Percentiles rank a stretch among this genome's conserved stretches.
phyloP scores from a whole-genome alignment of 2,329 filamentous ascomycete genomes.

The Aspergillus vadensis region DNA sequence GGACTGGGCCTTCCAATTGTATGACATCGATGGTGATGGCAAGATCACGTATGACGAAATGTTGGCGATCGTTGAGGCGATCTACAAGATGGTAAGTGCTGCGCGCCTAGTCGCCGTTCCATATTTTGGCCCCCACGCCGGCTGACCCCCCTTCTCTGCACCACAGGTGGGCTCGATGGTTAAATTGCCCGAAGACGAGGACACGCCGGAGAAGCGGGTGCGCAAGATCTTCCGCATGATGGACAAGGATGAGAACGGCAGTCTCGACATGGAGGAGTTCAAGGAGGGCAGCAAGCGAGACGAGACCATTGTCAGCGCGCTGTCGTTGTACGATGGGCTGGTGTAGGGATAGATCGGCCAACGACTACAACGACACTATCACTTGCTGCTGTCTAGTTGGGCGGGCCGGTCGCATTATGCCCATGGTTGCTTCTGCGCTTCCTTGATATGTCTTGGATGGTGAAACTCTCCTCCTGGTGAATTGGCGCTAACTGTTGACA shows the following conservation, averaged over 20 bases:
- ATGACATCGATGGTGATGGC: slow-evolving; percentile 98
- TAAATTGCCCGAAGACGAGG: slow-evolving; percentile 96
- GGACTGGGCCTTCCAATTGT: slow-evolving; percentile 98
- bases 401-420: background rate
- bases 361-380: background rate
- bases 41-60: slow-evolving; percentile 99
- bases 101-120: background rate
- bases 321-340: slow-evolving; percentile 93
- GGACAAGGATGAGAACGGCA: slow-evolving; percentile 99
- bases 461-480: slow-evolving; percentile 4
- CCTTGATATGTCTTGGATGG: background rate
- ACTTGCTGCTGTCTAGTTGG: background rate
- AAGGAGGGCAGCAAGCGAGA: slow-evolving; percentile 99
- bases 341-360: slow-evolving; percentile 58
- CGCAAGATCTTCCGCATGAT: slow-evolving; percentile 99
- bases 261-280: slow-evolving; percentile 95
- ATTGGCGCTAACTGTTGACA: slow-evolving; percentile 13
- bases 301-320: slow-evolving; percentile 95
- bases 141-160: slow-evolving; percentile 10
- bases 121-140: background rate
- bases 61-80: slow-evolving; percentile 97
- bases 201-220: slow-evolving; percentile 97
- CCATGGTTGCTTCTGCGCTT: background rate
- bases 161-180: slow-evolving; percentile 95
- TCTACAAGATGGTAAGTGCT: slow-evolving; percentile 91